Conservation (phyloP, 73 alveolate genomes). For the Tetrahymena borealis region DNA sequence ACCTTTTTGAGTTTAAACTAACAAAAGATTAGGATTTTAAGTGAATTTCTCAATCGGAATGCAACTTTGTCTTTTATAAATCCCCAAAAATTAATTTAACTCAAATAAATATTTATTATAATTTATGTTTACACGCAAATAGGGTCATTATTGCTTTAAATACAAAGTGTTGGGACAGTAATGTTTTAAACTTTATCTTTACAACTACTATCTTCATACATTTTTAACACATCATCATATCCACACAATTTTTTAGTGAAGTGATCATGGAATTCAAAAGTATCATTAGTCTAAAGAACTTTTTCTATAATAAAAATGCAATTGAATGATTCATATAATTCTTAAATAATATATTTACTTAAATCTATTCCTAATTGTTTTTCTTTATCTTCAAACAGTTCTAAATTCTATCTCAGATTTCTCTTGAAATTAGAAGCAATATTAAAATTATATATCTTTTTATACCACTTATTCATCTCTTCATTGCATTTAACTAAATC, state of each 20-base stretch:
- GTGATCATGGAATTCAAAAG: conserved; percentile 28
- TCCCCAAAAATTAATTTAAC: background rate
- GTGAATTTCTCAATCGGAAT: conserved; percentile 4
- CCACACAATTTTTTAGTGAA: conserved; percentile 7
- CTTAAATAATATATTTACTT: background rate
- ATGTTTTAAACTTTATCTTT: background rate
- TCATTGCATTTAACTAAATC: conserved; percentile 29
- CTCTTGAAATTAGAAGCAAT: conserved; percentile 26
- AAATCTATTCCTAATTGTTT: conserved; percentile 16
- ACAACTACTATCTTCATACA: conserved; percentile 6
- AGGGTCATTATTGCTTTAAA: conserved; percentile 32
- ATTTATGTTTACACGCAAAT: background rate
- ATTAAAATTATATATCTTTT: background rate
- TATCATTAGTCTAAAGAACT: conserved; percentile 9
- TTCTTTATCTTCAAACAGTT: conserved; percentile 1
- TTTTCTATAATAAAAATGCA: too few relatives aligned
- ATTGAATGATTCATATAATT: too few relatives aligned
- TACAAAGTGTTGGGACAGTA: conserved; percentile 19
- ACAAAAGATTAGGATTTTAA: conserved; percentile 15
- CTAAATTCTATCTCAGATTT: conserved; percentile 22
- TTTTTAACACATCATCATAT: conserved; percentile 4
- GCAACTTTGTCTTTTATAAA: background rate
- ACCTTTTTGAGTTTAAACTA: conserved; percentile 33
- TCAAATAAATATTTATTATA: background rate
- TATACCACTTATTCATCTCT: conserved; percentile 19